Evolutionary conservation across 108 stramenopile genomes (phyloP).

Genomic region (Skeletonema marinoi): DNA sequence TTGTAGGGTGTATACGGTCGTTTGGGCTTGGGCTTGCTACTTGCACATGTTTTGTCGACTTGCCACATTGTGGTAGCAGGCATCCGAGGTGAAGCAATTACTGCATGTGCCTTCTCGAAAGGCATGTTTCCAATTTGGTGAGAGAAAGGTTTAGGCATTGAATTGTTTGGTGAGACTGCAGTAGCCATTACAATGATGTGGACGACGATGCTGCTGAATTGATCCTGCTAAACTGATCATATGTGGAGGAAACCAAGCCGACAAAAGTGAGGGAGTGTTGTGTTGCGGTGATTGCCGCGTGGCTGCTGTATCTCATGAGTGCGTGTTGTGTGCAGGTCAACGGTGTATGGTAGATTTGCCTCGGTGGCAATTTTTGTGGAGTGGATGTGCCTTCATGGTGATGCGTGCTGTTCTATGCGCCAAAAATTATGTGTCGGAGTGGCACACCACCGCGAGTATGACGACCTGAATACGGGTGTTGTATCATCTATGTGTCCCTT

Average conservation of each 20-base stretch:
- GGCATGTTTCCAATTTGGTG: not conserved
- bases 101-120: not conserved
- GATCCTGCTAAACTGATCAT: too few relatives aligned
- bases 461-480: too few relatives aligned
- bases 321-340: not conserved
- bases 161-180: not conserved
- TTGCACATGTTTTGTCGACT: not conserved
- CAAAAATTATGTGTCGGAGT: not conserved
- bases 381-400: not conserved
- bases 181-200: not conserved
- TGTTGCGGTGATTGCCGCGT: not conserved
- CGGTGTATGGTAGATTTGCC: not conserved
- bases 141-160: not conserved
- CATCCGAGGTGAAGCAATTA: not conserved
- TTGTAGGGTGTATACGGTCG: slow-evolving; percentile 48
- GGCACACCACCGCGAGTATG: too few relatives aligned
- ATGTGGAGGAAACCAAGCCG: not conserved
- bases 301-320: not conserved
- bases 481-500: too few relatives aligned
- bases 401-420: not conserved
- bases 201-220: too few relatives aligned
- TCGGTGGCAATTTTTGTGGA: not conserved
- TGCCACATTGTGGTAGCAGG: not conserved
- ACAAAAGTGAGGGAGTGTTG: not conserved
- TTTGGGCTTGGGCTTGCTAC: slow-evolving; percentile 13